phyloP scores from a whole-genome alignment of 352 stramenopile genomes.

The Globisporangium paddicum region DNA sequence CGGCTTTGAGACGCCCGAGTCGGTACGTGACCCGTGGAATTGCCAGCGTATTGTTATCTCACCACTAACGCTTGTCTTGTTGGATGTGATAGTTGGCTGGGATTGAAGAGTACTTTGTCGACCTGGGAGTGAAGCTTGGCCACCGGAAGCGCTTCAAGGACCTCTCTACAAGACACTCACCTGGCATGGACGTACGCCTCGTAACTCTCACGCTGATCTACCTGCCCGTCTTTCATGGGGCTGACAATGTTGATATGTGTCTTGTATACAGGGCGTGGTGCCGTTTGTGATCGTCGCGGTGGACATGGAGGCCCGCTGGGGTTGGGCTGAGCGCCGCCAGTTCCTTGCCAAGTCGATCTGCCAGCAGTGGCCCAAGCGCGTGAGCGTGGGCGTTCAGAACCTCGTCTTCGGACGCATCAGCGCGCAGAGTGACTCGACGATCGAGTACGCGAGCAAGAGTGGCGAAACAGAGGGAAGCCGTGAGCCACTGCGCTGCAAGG shows the following conservation, averaged over 20 bases:
- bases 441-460: constrained; percentile 10
- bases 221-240: not conserved
- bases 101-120: constrained; percentile 10
- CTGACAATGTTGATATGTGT: not conserved
- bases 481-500: constrained; percentile 10
- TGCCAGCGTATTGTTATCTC: not conserved
- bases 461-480: not conserved
- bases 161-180: constrained; percentile 4
- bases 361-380: constrained; percentile 10
- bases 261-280: not conserved
- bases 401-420: constrained; percentile 8
- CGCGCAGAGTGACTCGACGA: constrained; percentile 3
- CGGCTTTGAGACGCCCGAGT: constrained; percentile 9
- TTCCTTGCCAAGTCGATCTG: constrained; percentile 12
- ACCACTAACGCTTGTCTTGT: not conserved
- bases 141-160: constrained; percentile 16
- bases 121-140: constrained; percentile 10
- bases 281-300: constrained; percentile 11
- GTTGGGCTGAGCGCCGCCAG: constrained; percentile 4
- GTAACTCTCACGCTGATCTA: not conserved
- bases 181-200: constrained; percentile 11
- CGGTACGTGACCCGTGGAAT: not conserved
- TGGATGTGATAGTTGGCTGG: constrained; percentile 2
- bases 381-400: constrained; percentile 10
- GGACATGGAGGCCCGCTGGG: constrained; percentile 7